Evolutionary conservation across 1,139 yeast genomes (phyloP).

Genomic region (Suhomyces bolitotheri): DNA sequence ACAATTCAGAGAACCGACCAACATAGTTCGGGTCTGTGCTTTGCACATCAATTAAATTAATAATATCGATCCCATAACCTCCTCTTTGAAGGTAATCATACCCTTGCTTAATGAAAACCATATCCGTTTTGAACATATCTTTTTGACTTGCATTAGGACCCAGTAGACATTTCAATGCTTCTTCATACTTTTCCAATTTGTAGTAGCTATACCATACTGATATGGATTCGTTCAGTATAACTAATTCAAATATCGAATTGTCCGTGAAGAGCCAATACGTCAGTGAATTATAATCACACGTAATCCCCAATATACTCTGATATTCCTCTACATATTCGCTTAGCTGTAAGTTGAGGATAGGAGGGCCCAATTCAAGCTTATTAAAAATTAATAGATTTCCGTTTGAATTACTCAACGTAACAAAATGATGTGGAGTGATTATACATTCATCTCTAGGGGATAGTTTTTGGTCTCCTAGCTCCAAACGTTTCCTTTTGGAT

Average conservation of each 20-base stretch:
- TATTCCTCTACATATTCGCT: constrained; percentile 11
- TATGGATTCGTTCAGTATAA: constrained; percentile 65
- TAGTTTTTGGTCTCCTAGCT: constrained; percentile 7
- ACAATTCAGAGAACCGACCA: constrained; percentile 12
- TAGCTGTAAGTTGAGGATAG: constrained; percentile 9
- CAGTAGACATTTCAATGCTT: constrained; percentile 56
- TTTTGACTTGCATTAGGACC: constrained; percentile 27
- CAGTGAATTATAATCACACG: constrained; percentile 54
- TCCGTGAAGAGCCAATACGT: constrained; percentile 26
- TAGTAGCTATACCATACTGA: constrained; percentile 78
- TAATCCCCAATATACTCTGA: constrained; percentile 54
- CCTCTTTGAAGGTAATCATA: constrained; percentile 50
- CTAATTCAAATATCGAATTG: constrained; percentile 58
- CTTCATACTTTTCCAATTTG: constrained; percentile 61
- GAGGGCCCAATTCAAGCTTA: constrained; percentile 12
- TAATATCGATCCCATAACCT: constrained; percentile 37
- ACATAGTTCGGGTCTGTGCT: not conserved
- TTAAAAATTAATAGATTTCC: constrained; percentile 16
- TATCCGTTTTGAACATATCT: constrained; percentile 39
- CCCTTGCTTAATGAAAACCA: constrained; percentile 65
- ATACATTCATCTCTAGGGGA: constrained; percentile 5
- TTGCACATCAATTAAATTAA: not conserved
- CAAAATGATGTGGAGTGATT: constrained; percentile 17
- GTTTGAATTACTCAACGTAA: constrained; percentile 8
- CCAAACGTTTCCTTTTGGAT: constrained; percentile 20